A percentile compares a stretch with the other conserved stretches of the same genome.
phyloP scores from a whole-genome alignment of 2,329 filamentous ascomycete genomes.

The Penicillium brasilianum region DNA sequence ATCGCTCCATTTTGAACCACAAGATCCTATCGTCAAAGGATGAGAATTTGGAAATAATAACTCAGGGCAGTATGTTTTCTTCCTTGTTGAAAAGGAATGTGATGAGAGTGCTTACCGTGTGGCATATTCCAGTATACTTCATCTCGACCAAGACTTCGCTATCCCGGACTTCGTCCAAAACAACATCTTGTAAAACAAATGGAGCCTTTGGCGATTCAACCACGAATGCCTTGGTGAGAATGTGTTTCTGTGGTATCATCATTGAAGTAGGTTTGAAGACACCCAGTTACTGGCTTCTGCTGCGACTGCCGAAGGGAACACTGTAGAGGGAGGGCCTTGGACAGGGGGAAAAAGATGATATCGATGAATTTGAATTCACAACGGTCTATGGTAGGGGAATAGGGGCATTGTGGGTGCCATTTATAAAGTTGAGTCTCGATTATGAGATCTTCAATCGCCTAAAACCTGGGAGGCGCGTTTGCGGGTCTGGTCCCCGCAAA shows the following conservation, averaged over 20 bases:
- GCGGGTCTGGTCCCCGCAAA: constrained; percentile 17
- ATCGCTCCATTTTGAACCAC: constrained; percentile 34
- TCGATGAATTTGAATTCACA: background rate
- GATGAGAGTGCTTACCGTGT: constrained; percentile 30
- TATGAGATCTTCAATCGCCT: background rate
- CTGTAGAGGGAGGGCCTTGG: background rate
- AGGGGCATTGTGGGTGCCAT: background rate
- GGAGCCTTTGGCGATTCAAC: constrained; percentile 24
- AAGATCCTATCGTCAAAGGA: constrained; percentile 27
- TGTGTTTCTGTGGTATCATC: constrained; percentile 28
- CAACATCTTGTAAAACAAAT: constrained; percentile 34
- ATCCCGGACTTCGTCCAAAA: constrained; percentile 33
- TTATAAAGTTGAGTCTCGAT: background rate
- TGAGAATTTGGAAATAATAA: background rate
- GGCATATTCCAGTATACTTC: constrained; percentile 43
- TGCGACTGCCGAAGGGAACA: background rate
- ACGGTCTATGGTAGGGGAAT: background rate
- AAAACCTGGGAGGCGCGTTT: background rate
- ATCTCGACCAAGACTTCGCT: constrained; percentile 45
- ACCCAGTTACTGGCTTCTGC: background rate
- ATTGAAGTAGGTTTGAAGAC: background rate
- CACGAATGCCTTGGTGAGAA: constrained; percentile 29
- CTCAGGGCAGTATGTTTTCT: background rate
- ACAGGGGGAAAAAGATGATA: background rate
- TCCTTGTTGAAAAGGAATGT: background rate